These are phyloP conservation scores for Phyllosticta citribraziliensis DNA, from an alignment of 2,329 filamentous ascomycete species.

Conservation along the genomic window DNA sequence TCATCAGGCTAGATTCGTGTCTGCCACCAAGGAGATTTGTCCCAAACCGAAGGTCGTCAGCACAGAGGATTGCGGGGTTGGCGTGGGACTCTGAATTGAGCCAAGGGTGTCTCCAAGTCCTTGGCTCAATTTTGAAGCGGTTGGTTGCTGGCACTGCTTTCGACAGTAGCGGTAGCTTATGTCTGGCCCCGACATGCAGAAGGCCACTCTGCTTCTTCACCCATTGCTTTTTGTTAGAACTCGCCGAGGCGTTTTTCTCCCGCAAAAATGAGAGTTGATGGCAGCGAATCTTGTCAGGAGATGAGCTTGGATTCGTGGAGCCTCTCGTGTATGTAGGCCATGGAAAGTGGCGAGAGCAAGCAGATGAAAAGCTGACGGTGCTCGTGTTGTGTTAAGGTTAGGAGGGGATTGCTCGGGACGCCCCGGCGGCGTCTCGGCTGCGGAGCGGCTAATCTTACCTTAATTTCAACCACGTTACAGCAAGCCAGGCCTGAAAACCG, in stretches of 20 bases:
- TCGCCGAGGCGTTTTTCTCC: background rate
- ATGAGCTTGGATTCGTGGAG: background rate
- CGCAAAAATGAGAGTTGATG: background rate
- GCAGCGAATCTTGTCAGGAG: background rate
- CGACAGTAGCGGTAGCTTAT: background rate
- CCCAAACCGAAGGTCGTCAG: background rate
- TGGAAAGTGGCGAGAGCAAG: background rate
- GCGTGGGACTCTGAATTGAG: background rate
- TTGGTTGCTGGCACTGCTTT: background rate
- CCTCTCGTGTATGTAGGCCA: background rate
- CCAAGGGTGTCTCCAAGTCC: background rate
- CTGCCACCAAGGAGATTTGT: background rate
- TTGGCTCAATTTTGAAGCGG: background rate
- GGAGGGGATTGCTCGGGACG: background rate
- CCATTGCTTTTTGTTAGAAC: background rate
- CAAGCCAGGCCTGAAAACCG: background rate
- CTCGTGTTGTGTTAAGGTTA: background rate
- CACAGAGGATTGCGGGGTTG: background rate
- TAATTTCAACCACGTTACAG: background rate
- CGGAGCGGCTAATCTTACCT: background rate
- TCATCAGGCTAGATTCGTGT: background rate
- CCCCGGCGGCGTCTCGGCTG: background rate
- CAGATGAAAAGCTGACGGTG: background rate
- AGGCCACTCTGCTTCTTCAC: background rate
- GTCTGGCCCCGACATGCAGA: background rate